These are phyloP conservation scores for Mycena venus DNA, from an alignment of 768 basidiomycete genomes.

Conservation along the genomic window DNA sequence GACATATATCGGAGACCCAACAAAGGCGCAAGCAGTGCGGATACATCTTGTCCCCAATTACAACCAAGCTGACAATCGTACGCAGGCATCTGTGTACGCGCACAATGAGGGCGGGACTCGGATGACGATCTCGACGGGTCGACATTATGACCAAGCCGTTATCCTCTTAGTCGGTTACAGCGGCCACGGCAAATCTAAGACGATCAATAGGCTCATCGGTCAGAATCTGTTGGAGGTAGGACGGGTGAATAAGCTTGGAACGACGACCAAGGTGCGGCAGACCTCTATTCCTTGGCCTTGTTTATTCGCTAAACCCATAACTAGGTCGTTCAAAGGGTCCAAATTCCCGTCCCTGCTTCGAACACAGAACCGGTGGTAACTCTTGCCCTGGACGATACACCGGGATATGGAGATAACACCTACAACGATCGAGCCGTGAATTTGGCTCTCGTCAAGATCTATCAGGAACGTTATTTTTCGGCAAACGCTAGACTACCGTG, in stretches of 20 bases:
- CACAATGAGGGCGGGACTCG: no score
- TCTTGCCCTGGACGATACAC: constrained; percentile 6
- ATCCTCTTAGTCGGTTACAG: neutral
- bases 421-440: neutral
- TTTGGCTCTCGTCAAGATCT: neutral
- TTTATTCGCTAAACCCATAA: neutral
- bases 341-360: neutral
- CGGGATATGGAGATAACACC: constrained; percentile 9
- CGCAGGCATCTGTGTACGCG: no score
- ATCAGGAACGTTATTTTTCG: constrained; percentile 3
- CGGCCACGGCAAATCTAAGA: constrained; percentile 23
- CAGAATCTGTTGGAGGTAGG: constrained; percentile 4
- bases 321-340: constrained; percentile 5
- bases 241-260: neutral
- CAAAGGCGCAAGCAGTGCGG: no score
- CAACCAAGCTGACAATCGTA: no score
- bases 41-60: no score
- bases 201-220: constrained; percentile 17
- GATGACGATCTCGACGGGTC: no score
- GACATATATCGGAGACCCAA: no score
- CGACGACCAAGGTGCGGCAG: constrained; percentile 4
- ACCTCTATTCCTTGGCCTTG: neutral
- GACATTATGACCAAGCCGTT: neutral
- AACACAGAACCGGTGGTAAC: neutral
- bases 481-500: neutral